A percentile compares a stretch with the other conserved stretches of the same genome.
These are phyloP conservation scores for Sclerotinia subarctica DNA, from an alignment of 2,329 filamentous ascomycete species.

Conservation along the genomic window DNA sequence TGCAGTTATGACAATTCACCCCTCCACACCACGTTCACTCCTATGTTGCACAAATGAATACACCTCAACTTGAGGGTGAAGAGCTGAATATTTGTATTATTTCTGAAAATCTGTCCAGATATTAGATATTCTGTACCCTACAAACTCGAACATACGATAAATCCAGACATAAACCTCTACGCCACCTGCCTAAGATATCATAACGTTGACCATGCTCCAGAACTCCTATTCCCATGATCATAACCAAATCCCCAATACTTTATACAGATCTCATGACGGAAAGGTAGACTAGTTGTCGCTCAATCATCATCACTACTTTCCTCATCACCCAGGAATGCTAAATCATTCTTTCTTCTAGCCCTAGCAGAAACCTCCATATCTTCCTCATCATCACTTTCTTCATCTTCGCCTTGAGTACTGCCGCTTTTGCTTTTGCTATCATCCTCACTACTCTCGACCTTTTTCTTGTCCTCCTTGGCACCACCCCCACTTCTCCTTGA, in stretches of 20 bases:
- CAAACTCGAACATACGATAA: background rate
- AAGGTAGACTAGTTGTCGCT: background rate
- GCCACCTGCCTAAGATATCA: background rate
- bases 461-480: slow-evolving; percentile 29
- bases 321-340: slow-evolving; percentile 67
- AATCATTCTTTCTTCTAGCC: slow-evolving; percentile 41
- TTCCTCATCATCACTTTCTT: slow-evolving; percentile 35
- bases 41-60: background rate
- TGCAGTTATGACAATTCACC: too few species aligned
- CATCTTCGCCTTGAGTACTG: slow-evolving; percentile 22
- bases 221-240: slow-evolving; percentile 9
- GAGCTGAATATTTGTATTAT: background rate
- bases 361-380: slow-evolving; percentile 2
- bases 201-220: background rate
- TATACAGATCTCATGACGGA: background rate
- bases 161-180: background rate
- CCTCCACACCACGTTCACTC: too few species aligned
- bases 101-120: background rate
- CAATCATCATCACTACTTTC: slow-evolving; percentile 48
- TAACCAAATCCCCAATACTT: background rate
- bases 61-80: background rate
- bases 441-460: slow-evolving; percentile 36
- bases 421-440: slow-evolving; percentile 20
- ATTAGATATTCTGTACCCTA: slow-evolving; percentile 5
- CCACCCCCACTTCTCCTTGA: slow-evolving; percentile 38